A percentile compares a stretch with the other conserved stretches of the same genome.
Evolutionary conservation across 306 rosid species (phyloP).

Genomic region (Spatholobus suberectus): DNA sequence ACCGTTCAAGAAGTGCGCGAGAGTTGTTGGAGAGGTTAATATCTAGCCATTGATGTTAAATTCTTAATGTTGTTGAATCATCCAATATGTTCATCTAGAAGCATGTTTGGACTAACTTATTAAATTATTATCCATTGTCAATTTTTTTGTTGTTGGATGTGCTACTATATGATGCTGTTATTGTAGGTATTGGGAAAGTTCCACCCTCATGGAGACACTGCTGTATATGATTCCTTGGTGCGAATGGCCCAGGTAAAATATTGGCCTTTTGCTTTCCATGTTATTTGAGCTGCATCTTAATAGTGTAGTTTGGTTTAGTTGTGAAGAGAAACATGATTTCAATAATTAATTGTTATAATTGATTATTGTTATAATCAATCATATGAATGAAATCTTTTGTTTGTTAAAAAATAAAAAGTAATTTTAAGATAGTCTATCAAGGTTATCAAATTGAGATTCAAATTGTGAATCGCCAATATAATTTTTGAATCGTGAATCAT

Average conservation of each 20-base stretch:
- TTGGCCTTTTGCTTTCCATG: neutral
- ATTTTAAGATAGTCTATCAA: neutral
- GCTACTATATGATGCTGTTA: conserved; percentile 30
- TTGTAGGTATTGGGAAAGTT: conserved; percentile 91
- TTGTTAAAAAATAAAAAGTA: neutral
- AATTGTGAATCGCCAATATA: no score
- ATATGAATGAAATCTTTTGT: neutral
- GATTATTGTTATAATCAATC: neutral
- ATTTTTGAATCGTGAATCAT: no score
- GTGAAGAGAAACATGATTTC: neutral
- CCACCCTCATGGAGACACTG: conserved; percentile 96
- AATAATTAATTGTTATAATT: neutral
- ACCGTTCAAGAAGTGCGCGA: conserved; percentile 96
- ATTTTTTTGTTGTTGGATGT: neutral
- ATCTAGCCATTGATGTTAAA: conserved; percentile 25
- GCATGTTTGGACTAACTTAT: conserved; percentile 9
- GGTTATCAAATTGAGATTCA: no score
- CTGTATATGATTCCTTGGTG: conserved; percentile 95
- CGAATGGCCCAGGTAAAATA: conserved; percentile 96
- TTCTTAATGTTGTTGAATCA: conserved; percentile 8
- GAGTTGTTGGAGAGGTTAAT: conserved; percentile 99
- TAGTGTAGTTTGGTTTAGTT: neutral
- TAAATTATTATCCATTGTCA: neutral
- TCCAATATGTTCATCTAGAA: conserved; percentile 14
- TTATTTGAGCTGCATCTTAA: conserved; percentile 15